Base-by-base conservation (phyloP, 129 eudicot genomes). In the Escallonia herrerae region DNA sequence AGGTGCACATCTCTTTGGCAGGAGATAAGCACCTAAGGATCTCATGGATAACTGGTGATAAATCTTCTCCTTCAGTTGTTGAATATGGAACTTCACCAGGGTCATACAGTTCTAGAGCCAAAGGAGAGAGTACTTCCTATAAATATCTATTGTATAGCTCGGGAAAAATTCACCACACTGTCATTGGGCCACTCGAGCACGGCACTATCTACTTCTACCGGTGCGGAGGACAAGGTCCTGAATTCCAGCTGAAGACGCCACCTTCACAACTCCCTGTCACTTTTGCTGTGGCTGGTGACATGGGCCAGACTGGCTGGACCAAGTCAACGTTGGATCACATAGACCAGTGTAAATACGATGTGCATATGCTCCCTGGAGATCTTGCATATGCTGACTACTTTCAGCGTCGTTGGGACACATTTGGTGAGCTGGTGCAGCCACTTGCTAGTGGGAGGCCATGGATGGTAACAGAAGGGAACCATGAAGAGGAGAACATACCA, bases 401-500 rank as follows among this genome's bases (percentile, higher is more conserved):
- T 7, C 98, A 93, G 68, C 71, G 55, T 6, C 69, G 68, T 75
- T 93, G 98, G 98, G 98, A 93, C 66, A 79, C 96, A 12, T 93
- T 88, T 69, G 98, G 96, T 47, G 77, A 80, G 58, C 74, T 86
- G 51, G 96, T 93, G 77, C 85, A 93, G 82, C 96, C 96, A 5
- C 95, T 88, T 71, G 98, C 98, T 1, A 93, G 98, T 76, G 73
- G 78, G 37, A 86, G 87, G 64, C 95, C 98, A 3, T 93, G 96
- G 98, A 88, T 93, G 98, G 98, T 93, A 49, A 87, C 96, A 6
- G 82, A 91, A 64, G 96, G 97, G 66, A 93, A 93, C 73, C 98
- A 93, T 74, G 98, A 93, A 59, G 78, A 83, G 66, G 98, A 93
- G 72, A 72, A 58, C 41, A 88, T 91, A 64, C 91, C 85, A 0